These are phyloP conservation scores for Picea abies DNA, from an alignment of 83 land plant genomes.

Conservation along the genomic window DNA sequence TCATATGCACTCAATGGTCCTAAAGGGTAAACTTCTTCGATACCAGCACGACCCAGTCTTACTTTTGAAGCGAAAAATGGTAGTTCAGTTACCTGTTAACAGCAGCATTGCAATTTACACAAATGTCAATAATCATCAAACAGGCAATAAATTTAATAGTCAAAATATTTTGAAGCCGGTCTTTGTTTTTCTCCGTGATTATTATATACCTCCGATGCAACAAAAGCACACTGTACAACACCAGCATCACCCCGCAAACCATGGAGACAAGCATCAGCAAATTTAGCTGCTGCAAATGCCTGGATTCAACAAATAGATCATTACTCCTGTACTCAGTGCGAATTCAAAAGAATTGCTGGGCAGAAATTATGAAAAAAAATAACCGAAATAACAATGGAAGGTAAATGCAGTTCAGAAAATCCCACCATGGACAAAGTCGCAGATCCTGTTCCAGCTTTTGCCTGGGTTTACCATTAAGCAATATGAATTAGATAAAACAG, in stretches of 20 bases:
- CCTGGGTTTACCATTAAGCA: slow-evolving; percentile 46
- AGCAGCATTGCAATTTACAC: neutral
- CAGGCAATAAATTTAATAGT: too few species aligned
- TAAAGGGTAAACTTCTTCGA: slow-evolving; percentile 80
- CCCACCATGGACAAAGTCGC: slow-evolving; percentile 98
- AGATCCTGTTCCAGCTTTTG: slow-evolving; percentile 99
- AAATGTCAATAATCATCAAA: neutral
- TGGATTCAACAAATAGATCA: slow-evolving; percentile 25
- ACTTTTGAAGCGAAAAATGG: slow-evolving; percentile 96
- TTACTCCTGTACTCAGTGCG: neutral
- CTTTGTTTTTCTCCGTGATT: neutral
- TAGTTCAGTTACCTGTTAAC: slow-evolving; percentile 85
- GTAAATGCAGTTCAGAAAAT: neutral
- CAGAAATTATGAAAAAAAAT: neutral
- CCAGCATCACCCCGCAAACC: slow-evolving; percentile 93
- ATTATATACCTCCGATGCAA: slow-evolving; percentile 72
- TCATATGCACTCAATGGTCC: slow-evolving; percentile 88
- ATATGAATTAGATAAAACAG: neutral
- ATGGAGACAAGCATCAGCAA: slow-evolving; percentile 87
- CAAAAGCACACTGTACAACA: slow-evolving; percentile 88
- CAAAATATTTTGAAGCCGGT: neutral
- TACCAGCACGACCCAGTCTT: slow-evolving; percentile 78
- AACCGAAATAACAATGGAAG: slow-evolving; percentile 1
- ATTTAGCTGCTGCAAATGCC: slow-evolving; percentile 99
- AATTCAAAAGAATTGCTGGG: neutral